Evolutionary conservation across 805 yeast genomes (phyloP).

Genomic region (Kodamaea kaohsiungensis): DNA sequence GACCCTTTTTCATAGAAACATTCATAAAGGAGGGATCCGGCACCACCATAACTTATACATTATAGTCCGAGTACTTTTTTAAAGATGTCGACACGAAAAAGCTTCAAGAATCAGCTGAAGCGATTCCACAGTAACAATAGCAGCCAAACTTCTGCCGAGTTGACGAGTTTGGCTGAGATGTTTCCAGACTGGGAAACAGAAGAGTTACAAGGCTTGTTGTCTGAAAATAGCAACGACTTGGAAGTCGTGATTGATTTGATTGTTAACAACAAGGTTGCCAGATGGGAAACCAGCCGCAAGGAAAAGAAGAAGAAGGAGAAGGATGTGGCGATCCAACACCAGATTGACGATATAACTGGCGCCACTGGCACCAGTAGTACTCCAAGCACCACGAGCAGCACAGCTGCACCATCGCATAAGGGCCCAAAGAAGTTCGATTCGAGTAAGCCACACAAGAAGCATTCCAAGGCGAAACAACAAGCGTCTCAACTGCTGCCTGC

Average conservation of each 20-base stretch:
- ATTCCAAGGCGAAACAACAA: constrained; percentile 13
- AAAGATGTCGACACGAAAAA: constrained; percentile 37
- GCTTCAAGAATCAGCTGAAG: constrained; percentile 49
- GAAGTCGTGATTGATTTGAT: constrained; percentile 84
- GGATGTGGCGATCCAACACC: constrained; percentile 18
- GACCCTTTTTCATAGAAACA: constrained; percentile 1
- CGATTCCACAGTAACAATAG: constrained; percentile 32
- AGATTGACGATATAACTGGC: constrained; percentile 9
- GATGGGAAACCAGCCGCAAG: constrained; percentile 91
- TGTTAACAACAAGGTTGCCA: constrained; percentile 84
- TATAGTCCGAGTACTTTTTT: not conserved
- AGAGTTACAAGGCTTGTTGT: constrained; percentile 73
- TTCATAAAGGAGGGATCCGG: constrained; percentile 3
- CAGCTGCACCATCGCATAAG: constrained; percentile 8
- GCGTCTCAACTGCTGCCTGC: constrained; percentile 15
- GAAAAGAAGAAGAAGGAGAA: constrained; percentile 53
- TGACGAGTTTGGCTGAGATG: constrained; percentile 72
- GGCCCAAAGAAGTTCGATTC: constrained; percentile 8
- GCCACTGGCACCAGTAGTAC: not conserved
- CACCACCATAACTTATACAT: not conserved
- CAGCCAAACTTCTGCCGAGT: constrained; percentile 24
- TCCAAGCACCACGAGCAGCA: not conserved
- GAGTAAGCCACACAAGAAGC: constrained; percentile 7
- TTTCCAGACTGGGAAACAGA: constrained; percentile 94
- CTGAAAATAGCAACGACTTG: constrained; percentile 71